These are phyloP conservation scores for Chytriomyces sp. DNA, from an alignment of 192 early-diverging fungal species.

Conservation along the genomic window DNA sequence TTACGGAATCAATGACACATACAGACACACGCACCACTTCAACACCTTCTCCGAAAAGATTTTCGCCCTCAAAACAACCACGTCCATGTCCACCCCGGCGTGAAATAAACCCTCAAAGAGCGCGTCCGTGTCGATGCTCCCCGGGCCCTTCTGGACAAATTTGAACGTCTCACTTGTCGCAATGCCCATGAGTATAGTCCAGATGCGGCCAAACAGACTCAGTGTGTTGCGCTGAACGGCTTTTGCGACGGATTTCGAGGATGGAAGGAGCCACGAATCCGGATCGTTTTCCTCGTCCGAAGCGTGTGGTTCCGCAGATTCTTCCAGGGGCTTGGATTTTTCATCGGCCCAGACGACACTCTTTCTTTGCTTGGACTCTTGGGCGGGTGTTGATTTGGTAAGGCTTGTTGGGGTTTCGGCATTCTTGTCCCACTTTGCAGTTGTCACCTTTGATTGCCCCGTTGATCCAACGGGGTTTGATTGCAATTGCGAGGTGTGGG, in stretches of 20 bases:
- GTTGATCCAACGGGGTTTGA: background rate
- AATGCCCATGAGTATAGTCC: background rate
- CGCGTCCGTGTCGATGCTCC: background rate
- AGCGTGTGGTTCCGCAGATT: background rate
- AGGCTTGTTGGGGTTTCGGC: background rate
- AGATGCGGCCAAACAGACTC: conserved; percentile 13
- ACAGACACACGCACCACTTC: background rate
- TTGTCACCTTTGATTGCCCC: background rate
- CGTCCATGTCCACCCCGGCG: conserved; percentile 8
- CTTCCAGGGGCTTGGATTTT: background rate
- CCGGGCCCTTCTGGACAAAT: background rate
- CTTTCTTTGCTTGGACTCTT: background rate
- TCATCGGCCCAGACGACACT: background rate
- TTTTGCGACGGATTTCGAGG: conserved; percentile 14
- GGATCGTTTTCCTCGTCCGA: background rate
- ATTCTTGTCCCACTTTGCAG: background rate
- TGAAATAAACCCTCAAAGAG: background rate
- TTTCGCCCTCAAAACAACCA: background rate
- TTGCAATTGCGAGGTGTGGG: background rate
- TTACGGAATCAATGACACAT: background rate
- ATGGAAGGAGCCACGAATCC: conserved; percentile 10
- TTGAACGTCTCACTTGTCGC: background rate
- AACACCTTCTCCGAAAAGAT: conserved; percentile 2
- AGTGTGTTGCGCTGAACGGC: background rate
- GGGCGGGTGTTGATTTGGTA: background rate